Base-by-base conservation (phyloP, 2,329 filamentous ascomycete genomes). In the Xylaria sp. region DNA sequence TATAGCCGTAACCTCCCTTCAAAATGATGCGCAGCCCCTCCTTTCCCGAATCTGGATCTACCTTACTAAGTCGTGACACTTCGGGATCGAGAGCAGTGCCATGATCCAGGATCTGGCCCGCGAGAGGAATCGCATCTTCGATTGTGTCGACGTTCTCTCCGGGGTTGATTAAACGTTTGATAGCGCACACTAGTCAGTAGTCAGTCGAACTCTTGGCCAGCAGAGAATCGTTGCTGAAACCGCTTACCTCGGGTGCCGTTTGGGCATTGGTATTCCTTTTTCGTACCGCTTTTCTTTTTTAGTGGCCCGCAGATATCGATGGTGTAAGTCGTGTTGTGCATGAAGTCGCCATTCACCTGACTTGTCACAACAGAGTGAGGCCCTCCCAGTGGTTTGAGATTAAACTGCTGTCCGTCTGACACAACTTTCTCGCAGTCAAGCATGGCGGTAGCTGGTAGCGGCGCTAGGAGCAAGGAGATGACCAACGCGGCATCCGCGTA, bases 271-370 rank as follows among this genome's bases (percentile, higher is more conserved):
- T n/a, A 43, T 89, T 83, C 6, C 72, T 86, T 84, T 20, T 82
- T 80, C 1, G 83, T 81, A 28, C 86, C 86, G 50, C 87, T 87
- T 58, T 84, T 86, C 77, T 87, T 86, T 78, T 87, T 87, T 71
- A 97, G 81, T 7, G 87, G 84, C 60, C 83, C 81, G 81, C 93
- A 97, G 57, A 97, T 84, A 75, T 97, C 91, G 65, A 97, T 77
- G 0, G 92, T 94, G 79, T 93, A 97, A 50, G 93, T 95, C 30
- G 89, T 93, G 79, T 96, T 96, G 68, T 83, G 84, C 32, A 87
- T 82, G 18, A 83, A 83, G 18, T 83, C 85, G 23, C 85, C 84
- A 39, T 85, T 80, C 70, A 84, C 82, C 72, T 83, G 83, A 75
- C 82, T 83, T 57, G 87, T 87, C 63, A 93, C 85, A 43, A 93